Evolutionary conservation across 1,284 basidiomycete genomes (phyloP).

Genomic region (Rhodotorula sp.): DNA sequence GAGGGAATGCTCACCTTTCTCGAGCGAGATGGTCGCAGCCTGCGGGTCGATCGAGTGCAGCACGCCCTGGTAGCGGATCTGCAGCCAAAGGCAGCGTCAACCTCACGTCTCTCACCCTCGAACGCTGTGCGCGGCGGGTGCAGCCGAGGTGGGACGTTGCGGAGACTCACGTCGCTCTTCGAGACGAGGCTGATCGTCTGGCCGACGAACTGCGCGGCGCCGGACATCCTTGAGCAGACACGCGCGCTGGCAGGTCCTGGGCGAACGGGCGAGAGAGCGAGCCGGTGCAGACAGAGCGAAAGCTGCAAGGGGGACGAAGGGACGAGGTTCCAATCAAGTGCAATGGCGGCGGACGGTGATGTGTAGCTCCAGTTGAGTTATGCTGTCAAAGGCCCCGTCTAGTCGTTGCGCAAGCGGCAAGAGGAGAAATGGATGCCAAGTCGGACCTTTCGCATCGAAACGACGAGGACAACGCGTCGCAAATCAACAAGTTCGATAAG

Average conservation of each 20-base stretch:
- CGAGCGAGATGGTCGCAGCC: slow-evolving; percentile 46
- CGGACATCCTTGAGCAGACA: slow-evolving; percentile 17
- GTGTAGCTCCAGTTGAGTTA: too few relatives aligned
- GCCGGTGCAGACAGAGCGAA: background rate
- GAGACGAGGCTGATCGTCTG: slow-evolving; percentile 42
- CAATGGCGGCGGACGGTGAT: too few relatives aligned
- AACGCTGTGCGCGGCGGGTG: background rate
- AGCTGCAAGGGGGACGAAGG: background rate
- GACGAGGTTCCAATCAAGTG: background rate
- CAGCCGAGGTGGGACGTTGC: background rate
- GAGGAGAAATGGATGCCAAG: too few relatives aligned
- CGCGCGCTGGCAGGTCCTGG: background rate
- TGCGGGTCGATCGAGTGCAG: slow-evolving; percentile 46
- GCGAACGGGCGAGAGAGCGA: background rate
- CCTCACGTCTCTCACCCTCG: background rate
- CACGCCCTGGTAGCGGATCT: slow-evolving; percentile 44
- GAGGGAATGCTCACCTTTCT: slow-evolving; percentile 31
- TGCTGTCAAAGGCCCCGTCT: too few relatives aligned
- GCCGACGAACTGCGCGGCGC: slow-evolving; percentile 45
- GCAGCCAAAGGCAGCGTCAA: background rate
- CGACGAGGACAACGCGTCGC: too few relatives aligned
- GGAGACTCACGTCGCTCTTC: slow-evolving; percentile 43
- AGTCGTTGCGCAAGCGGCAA: too few relatives aligned
- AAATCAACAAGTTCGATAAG: too few relatives aligned
- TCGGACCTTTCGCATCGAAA: too few relatives aligned